A percentile compares a stretch with the other conserved stretches of the same genome.
Evolutionary conservation across 2,329 filamentous ascomycete genomes (phyloP).

Genomic region (Penicillium sp.): DNA sequence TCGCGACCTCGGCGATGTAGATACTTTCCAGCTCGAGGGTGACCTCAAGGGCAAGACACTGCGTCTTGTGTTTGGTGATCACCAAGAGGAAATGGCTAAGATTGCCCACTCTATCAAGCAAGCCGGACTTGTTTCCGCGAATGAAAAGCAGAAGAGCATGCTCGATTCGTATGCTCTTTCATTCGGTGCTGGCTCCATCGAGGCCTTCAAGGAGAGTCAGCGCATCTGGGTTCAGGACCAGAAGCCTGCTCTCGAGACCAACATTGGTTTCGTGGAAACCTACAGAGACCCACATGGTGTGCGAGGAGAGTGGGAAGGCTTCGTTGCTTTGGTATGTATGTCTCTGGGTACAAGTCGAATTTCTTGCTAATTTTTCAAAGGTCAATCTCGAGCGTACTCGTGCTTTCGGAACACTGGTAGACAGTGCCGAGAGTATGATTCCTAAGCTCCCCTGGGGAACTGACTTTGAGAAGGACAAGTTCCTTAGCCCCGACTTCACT

Average conservation of each 20-base stretch:
- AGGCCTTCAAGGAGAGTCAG: slow-evolving; percentile 79
- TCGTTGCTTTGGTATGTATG: slow-evolving; percentile 63
- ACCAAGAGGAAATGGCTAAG: slow-evolving; percentile 69
- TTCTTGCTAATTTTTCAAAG: slow-evolving; percentile 35
- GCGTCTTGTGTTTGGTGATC: slow-evolving; percentile 73
- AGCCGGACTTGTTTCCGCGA: slow-evolving; percentile 69
- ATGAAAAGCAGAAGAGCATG: slow-evolving; percentile 74
- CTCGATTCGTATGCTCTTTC: slow-evolving; percentile 72
- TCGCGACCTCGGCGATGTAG: slow-evolving; percentile 69
- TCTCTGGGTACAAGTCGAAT: not conserved
- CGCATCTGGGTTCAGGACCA: slow-evolving; percentile 82
- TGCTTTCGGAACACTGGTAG: slow-evolving; percentile 83
- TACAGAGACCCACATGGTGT: slow-evolving; percentile 82
- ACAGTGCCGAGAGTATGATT: slow-evolving; percentile 78
- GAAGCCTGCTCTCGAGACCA: slow-evolving; percentile 75
- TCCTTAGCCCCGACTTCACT: slow-evolving; percentile 93
- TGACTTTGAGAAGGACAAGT: slow-evolving; percentile 95
- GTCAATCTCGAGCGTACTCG: slow-evolving; percentile 87
- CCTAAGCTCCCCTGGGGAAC: slow-evolving; percentile 84
- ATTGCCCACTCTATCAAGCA: slow-evolving; percentile 67
- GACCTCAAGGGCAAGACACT: slow-evolving; percentile 67
- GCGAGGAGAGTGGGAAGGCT: slow-evolving; percentile 82
- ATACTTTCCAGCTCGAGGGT: slow-evolving; percentile 63
- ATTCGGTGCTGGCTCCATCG: slow-evolving; percentile 72
- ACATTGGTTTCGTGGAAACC: slow-evolving; percentile 83